phyloP scores from a whole-genome alignment of 306 rosid genomes.

The Rosa lucieae region DNA sequence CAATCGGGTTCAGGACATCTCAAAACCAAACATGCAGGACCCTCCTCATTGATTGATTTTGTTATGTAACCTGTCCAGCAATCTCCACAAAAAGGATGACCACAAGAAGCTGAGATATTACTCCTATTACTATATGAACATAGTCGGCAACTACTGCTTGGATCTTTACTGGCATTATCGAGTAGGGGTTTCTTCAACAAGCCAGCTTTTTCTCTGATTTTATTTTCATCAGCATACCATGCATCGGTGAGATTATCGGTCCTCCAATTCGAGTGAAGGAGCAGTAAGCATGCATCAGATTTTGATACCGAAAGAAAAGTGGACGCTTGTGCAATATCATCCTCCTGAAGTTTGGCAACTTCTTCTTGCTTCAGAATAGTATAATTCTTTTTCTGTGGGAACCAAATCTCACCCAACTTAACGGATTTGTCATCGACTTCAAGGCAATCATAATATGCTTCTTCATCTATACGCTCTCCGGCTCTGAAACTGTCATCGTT shows the following conservation, averaged over 20 bases:
- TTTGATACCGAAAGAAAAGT: not conserved
- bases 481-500: not conserved
- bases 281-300: not conserved
- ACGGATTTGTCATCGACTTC: not conserved
- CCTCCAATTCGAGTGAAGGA: not conserved
- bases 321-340: not conserved
- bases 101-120: not conserved
- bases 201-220: not conserved
- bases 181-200: not conserved
- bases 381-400: not conserved
- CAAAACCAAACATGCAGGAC: not conserved
- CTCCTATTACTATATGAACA: not conserved
- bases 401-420: not conserved
- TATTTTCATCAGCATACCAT: not conserved
- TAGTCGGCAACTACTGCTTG: not conserved
- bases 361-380: not conserved
- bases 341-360: not conserved
- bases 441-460: not conserved
- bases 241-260: not conserved
- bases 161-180: not conserved
- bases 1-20: not conserved
- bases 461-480: not conserved
- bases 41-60: not conserved
- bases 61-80: not conserved
- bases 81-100: slow-evolving; percentile 2